Percentiles rank a stretch among this genome's conserved stretches.
These are phyloP conservation scores for Microstroma glucosiphilum DNA, from an alignment of 1,284 basidiomycete genomes.

Conservation along the genomic window DNA sequence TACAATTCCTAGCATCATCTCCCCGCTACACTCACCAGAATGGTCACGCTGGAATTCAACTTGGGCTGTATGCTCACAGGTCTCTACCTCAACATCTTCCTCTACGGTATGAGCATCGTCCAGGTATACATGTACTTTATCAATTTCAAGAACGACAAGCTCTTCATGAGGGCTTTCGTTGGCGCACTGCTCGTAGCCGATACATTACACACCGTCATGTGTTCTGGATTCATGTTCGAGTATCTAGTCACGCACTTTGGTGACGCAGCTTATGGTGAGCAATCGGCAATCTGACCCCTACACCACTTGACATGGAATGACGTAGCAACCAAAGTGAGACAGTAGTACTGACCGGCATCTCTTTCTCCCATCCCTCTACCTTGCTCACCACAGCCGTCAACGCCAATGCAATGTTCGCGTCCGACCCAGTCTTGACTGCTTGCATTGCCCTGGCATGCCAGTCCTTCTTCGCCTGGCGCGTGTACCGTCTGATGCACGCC, in stretches of 20 bases:
- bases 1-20: too few species aligned
- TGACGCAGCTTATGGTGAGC: conserved; percentile 22
- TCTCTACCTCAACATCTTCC: conserved; percentile 38
- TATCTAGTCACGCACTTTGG: conserved; percentile 42
- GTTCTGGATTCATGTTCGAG: conserved; percentile 37
- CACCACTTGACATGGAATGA: not conserved
- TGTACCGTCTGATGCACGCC: conserved; percentile 35
- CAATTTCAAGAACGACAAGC: conserved; percentile 37
- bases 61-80: conserved; percentile 44
- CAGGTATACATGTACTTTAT: conserved; percentile 41
- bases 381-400: conserved; percentile 7
- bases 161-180: conserved; percentile 34
- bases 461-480: conserved; percentile 46
- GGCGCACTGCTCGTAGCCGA: conserved; percentile 31
- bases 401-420: conserved; percentile 27
- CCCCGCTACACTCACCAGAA: not conserved
- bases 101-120: conserved; percentile 40
- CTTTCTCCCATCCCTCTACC: not conserved
- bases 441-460: conserved; percentile 39
- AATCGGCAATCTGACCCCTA: not conserved
- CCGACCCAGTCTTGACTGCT: conserved; percentile 38
- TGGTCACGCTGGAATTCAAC: conserved; percentile 13
- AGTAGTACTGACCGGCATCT: not conserved
- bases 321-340: not conserved
- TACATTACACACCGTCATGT: conserved; percentile 30